Evolutionary conservation across 2,329 filamentous ascomycete species (phyloP), one percentile per base, ranked within the genome.

Genomic region (Emergomyces pasteurianus): DNA sequence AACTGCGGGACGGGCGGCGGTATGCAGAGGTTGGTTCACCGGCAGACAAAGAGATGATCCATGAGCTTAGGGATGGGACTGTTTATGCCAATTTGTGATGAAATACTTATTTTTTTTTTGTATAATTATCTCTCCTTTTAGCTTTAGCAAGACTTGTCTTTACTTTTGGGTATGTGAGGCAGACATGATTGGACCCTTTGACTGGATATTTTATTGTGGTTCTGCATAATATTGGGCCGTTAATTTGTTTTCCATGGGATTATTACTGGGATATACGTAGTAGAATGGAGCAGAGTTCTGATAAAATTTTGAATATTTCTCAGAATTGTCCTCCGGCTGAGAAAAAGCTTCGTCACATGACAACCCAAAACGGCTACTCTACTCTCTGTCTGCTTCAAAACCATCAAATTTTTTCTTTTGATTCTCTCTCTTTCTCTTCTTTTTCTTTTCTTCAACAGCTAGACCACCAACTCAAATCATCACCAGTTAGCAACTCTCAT

Each of bases 391-490:
- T 10, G 9, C 55, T 56, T 46, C 16, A 52, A 57, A 54, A 58
- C 28, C 49, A 1, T 16, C 26, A 58, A 52, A 50, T 64, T 66
- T 50, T 40, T 62, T 69, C 65, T 65, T 63, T 59, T 55, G 62
- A 57, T 59, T 63, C 59, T 65, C 58, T 54, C 60, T 49, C 52
- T 54, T 43, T 57, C 62, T 68, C 65, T 65, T 64, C 60, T 62
- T 57, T 61, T 63, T 59, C 63, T 71, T 72, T 72, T 71, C 68
- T 68, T 69, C 76, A 75, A 74, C 74, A 74, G 70, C 77, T 80
- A 83, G 85, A 87, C 85, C 85, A 84, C 81, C 81, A 81, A 85
- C 81, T 87, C 85, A 87, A 87, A 88, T 86, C 82, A 85, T 85
- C 82, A 81, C 79, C 83, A 83, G 81, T 79, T 81, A 53, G 61